Conservation (phyloP, 2,329 filamentous ascomycete genomes). For the Sporothrix mexicana region DNA sequence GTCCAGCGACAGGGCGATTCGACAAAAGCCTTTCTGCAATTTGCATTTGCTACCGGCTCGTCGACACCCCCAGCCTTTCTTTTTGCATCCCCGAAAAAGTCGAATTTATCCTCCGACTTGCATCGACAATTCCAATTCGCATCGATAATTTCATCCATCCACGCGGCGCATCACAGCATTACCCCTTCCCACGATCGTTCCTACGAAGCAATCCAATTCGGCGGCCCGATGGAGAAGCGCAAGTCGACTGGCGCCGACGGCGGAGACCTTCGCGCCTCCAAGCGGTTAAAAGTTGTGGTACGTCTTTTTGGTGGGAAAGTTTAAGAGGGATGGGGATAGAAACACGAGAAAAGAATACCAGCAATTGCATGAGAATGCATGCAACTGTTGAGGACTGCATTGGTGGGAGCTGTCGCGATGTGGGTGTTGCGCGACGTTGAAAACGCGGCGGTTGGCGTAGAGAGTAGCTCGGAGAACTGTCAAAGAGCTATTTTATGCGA, state of each 20-base stretch:
- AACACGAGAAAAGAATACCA: background rate
- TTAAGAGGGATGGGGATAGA: background rate
- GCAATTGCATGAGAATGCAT: background rate
- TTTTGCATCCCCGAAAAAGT: background rate
- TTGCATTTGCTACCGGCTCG: background rate
- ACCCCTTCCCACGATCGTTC: background rate
- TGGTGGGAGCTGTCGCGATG: background rate
- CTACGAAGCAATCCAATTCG: background rate
- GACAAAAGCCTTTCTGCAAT: background rate
- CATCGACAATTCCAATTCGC: background rate
- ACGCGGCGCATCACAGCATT: constrained; percentile 1
- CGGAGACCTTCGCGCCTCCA: constrained; percentile 59
- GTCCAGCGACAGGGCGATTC: background rate
- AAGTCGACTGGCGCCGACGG: constrained; percentile 48
- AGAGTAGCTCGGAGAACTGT: background rate
- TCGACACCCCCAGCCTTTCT: background rate
- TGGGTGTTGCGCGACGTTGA: background rate
- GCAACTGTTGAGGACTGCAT: background rate
- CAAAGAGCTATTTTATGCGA: constrained; percentile 15
- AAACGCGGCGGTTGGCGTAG: constrained; percentile 11
- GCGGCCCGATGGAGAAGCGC: constrained; percentile 38
- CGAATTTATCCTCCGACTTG: background rate
- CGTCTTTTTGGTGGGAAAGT: constrained; percentile 38
- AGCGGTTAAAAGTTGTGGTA: constrained; percentile 60
- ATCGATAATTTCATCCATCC: background rate